Base-by-base conservation (phyloP, 106 monocot genomes). In the Amphibolis antarctica region DNA sequence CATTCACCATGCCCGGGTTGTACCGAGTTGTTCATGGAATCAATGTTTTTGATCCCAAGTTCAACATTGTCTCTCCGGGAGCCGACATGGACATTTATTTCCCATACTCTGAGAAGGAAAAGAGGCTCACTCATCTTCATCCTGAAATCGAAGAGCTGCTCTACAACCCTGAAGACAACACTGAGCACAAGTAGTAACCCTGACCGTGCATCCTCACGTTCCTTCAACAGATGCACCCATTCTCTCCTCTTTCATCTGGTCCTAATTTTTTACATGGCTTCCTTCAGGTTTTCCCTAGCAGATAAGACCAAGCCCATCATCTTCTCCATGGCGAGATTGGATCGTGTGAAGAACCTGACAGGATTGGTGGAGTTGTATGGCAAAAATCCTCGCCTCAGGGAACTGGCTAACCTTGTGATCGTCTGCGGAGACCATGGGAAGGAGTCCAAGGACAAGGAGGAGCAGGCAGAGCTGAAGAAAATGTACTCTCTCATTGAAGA, bases 371-470 rank as follows among this genome's bases (percentile, higher is more conserved):
- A 80, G 73, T 43, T 84, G n/a, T 84, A 71, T 15, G 79, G 80
- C 28, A 79, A 44, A 73, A 76, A 59, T 53, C 53, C 60, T 1
- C 65, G 71, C 12, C 69, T 83, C 1, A 75, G 68, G 65, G 83
- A 83, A 44, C 66, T 83, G 18, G 80, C 73, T 9, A 84, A 84
- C 74, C 84, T 84, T 36, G 84, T 84, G 13, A 59, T 84, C n/a
- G 84, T 84, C 19, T 74, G 74, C 19, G 84, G 84, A 24, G 84
- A 84, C 68, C 84, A 84, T 58, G 84, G 79, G 12, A 84, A 84
- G 66, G 80, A 69, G 42, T 84, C 84, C 1, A 84, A 84, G 64
- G 84, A 84, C 56, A 23, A 66, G 6, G 84, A 84, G 28, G 84
- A 84, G 18, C 84, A 80, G 54, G 84, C 72, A 1, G 72, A 72